phyloP scores from a whole-genome alignment of 805 yeast species.

The Teunomyces aglyptinius region DNA sequence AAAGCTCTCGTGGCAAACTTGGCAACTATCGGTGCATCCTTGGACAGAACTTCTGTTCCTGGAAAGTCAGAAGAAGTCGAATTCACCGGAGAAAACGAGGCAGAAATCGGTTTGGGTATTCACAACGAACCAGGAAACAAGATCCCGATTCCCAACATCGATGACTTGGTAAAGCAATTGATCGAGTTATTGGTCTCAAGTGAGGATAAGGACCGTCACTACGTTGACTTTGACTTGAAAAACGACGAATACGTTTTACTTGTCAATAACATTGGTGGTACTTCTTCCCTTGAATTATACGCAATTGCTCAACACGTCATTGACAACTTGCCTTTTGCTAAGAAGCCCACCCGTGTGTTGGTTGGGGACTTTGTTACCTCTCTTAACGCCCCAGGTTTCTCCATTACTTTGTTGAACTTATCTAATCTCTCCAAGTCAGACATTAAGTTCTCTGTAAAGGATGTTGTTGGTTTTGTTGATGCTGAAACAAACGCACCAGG shows the following conservation, averaged over 20 bases:
- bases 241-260: constrained; percentile 67
- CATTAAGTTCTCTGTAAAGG: constrained; percentile 23
- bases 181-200: constrained; percentile 59
- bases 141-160: constrained; percentile 69
- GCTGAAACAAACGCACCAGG: constrained; percentile 77
- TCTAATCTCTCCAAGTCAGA: constrained; percentile 42
- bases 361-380: constrained; percentile 86
- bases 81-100: constrained; percentile 55
- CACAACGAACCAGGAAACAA: constrained; percentile 92
- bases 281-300: constrained; percentile 74
- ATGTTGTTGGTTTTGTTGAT: constrained; percentile 57
- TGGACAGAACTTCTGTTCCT: constrained; percentile 89
- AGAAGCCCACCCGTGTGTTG: constrained; percentile 65
- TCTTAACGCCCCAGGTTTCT: constrained; percentile 88
- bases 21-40: constrained; percentile 86
- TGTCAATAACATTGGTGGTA: constrained; percentile 87
- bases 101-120: constrained; percentile 93
- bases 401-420: constrained; percentile 75
- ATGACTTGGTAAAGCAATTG: constrained; percentile 54
- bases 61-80: constrained; percentile 53
- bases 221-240: constrained; percentile 61
- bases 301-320: constrained; percentile 66
- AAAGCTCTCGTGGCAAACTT: constrained; percentile 57
- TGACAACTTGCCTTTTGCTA: constrained; percentile 49
- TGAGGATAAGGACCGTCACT: constrained; percentile 73